Percentiles rank a stretch among this genome's conserved stretches.
Conservation (phyloP, 805 yeast species). For the Candida adriatica region DNA sequence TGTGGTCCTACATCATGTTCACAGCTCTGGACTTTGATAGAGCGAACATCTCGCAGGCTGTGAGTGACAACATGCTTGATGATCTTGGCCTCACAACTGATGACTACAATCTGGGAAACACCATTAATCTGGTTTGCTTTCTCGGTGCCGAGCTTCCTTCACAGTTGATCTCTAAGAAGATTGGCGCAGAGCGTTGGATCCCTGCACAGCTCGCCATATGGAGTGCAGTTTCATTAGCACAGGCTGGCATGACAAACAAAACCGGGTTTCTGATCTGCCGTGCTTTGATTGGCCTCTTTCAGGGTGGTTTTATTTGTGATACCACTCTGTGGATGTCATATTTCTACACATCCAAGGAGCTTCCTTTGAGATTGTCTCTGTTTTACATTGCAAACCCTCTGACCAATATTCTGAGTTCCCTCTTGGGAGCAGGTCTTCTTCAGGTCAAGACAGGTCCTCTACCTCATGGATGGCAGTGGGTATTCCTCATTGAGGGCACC, state of each 20-base stretch:
- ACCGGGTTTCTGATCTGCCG: slow-evolving; percentile 42
- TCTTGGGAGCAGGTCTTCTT: slow-evolving; percentile 49
- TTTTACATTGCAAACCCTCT: slow-evolving; percentile 53
- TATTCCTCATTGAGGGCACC: slow-evolving; percentile 58
- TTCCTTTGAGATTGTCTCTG: slow-evolving; percentile 49
- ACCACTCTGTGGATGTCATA: slow-evolving; percentile 57
- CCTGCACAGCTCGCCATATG: slow-evolving; percentile 52
- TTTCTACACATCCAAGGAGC: slow-evolving; percentile 54
- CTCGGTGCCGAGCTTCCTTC: slow-evolving; percentile 57
- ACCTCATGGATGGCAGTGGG: slow-evolving; percentile 55
- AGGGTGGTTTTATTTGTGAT: slow-evolving; percentile 70
- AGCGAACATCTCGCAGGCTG: slow-evolving; percentile 49
- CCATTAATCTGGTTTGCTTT: slow-evolving; percentile 46
- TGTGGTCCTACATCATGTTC: slow-evolving; percentile 55
- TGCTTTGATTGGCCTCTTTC: slow-evolving; percentile 47
- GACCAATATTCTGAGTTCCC: slow-evolving; percentile 38
- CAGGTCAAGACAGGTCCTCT: slow-evolving; percentile 39
- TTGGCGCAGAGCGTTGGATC: slow-evolving; percentile 60
- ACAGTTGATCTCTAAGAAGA: slow-evolving; percentile 52
- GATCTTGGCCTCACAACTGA: slow-evolving; percentile 42
- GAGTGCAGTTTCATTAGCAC: slow-evolving; percentile 49
- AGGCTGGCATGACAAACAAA: slow-evolving; percentile 36
- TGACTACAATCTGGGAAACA: slow-evolving; percentile 53
- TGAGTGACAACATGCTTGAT: slow-evolving; percentile 38
- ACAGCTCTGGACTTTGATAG: slow-evolving; percentile 53